Evolutionary conservation across 169 alveolate species (phyloP).

Genomic region (Plasmodium ovale): DNA sequence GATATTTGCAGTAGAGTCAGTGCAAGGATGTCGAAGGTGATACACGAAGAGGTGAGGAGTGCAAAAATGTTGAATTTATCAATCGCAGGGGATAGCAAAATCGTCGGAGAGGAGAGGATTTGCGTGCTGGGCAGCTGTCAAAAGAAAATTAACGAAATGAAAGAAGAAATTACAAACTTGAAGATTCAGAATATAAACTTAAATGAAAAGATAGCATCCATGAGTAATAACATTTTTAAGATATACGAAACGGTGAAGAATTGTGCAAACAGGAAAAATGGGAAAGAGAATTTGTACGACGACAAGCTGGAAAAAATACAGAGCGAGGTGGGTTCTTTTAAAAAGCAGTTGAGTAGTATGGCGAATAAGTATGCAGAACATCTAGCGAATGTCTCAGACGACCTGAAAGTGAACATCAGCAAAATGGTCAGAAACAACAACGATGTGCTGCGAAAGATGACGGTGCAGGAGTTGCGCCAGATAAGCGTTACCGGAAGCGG

Average conservation of each 20-base stretch:
- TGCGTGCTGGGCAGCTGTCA: conserved; percentile 7
- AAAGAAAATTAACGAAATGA: conserved; percentile 37
- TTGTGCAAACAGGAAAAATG: background rate
- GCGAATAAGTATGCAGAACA: background rate
- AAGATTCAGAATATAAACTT: conserved; percentile 17
- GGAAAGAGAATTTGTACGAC: background rate
- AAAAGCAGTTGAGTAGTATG: background rate
- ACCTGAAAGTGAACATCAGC: background rate
- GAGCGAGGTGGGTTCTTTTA: background rate
- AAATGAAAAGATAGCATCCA: conserved; percentile 20
- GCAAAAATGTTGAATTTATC: background rate
- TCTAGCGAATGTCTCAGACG: background rate
- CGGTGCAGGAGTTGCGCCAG: background rate
- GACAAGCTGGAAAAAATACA: background rate
- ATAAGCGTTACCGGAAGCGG: background rate
- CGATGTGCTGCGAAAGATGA: background rate
- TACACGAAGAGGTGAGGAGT: conserved; percentile 26
- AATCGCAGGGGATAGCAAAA: background rate
- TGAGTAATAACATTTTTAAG: conserved; percentile 16
- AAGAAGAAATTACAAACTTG: conserved; percentile 31
- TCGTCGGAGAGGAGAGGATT: background rate
- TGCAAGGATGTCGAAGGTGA: background rate
- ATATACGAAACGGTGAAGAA: conserved; percentile 21
- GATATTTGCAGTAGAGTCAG: conserved; percentile 14
- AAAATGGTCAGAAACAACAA: background rate